Percentiles rank a stretch among this genome's conserved stretches.
Conservation (phyloP, 306 rosid genomes). For the Vigna nakashimae region DNA sequence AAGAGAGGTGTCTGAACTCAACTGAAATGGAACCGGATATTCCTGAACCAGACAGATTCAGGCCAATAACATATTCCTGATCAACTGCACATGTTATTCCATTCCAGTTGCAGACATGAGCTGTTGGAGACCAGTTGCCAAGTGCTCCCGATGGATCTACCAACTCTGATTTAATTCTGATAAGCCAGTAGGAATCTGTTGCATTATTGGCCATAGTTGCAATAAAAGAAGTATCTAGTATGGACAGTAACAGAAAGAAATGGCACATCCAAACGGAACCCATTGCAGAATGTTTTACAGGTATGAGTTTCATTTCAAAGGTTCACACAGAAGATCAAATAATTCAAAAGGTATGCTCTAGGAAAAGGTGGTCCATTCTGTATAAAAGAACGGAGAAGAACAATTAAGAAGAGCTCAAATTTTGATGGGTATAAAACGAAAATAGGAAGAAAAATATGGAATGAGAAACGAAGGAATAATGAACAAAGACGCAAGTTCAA, state of each 20-base stretch:
- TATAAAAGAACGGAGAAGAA: slow-evolving; percentile 41
- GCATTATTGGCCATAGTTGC: slow-evolving; percentile 52
- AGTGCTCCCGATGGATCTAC: slow-evolving; percentile 68
- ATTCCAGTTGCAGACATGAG: slow-evolving; percentile 72
- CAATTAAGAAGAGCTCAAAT: slow-evolving; percentile 31
- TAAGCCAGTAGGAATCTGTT: slow-evolving; percentile 68
- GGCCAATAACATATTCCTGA: slow-evolving; percentile 55
- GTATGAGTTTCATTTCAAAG: slow-evolving; percentile 46
- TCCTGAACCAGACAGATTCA: slow-evolving; percentile 77
- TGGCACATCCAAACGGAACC: slow-evolving; percentile 52
- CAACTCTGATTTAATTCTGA: slow-evolving; percentile 72
- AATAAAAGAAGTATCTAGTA: slow-evolving; percentile 48
- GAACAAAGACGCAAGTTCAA: slow-evolving; percentile 35
- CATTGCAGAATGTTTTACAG: slow-evolving; percentile 48
- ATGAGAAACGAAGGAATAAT: slow-evolving; percentile 41
- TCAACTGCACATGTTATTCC: slow-evolving; percentile 74
- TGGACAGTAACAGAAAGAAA: slow-evolving; percentile 54
- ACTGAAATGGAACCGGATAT: slow-evolving; percentile 72
- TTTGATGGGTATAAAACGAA: slow-evolving; percentile 30
- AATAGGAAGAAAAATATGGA: slow-evolving; percentile 34
- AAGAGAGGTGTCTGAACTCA: slow-evolving; percentile 58
- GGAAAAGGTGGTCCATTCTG: slow-evolving; percentile 42
- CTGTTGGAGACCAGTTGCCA: slow-evolving; percentile 71
- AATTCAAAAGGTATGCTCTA: slow-evolving; percentile 39
- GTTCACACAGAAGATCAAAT: slow-evolving; percentile 44